Evolutionary conservation across 1,284 basidiomycete genomes (phyloP), one percentile per base, ranked within the genome.

Genomic region (Puccinia hordei): DNA sequence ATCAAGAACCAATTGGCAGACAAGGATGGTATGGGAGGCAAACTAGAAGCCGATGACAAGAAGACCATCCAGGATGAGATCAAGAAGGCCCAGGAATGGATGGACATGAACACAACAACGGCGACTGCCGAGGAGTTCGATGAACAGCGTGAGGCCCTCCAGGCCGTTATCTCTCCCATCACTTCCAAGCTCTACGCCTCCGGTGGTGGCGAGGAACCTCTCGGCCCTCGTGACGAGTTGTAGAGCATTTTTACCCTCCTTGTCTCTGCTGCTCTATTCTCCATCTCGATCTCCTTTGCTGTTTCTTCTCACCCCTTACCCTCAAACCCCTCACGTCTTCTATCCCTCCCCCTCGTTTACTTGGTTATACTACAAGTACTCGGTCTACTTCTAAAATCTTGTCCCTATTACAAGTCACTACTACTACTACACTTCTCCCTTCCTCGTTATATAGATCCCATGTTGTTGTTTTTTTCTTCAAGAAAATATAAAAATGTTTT

Each of bases 61-160:
- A 92, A 94, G 90, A 90, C 90, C 24, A 90, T 98, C 83, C 88
- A 93, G 80, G 90, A 89, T 33, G 88, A 91, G 59, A 88, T 97
- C 87, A 96, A 95, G 89, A 93, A 96, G 85, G 91, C 91, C 82
- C 91, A 92, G 49, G 92, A 94, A 82, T 98, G 94, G 94, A 90
- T 96, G 82, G 93, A 95, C 73, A 90, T 91, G 84, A 90, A 93
- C 85, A 91, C 90, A n/a, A 87, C 89, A 74, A 87, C 87, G 27
- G 94, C 94, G 55, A 89, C 90, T 72, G 90, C 91, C 76, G 94
- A 96, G 86, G 93, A 96, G 82, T 88, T 95, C 65, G 94, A 97
- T 86, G 79, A 81, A 51, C 79, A 81, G 27, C 79, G 94, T 95
- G 89, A 94, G 95, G 89, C 88, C 95, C 84, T 93, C 63, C 92